A percentile compares a stretch with the other conserved stretches of the same genome.
Evolutionary conservation across 1,284 basidiomycete species (phyloP).

Genomic region (Coniophora puteana): DNA sequence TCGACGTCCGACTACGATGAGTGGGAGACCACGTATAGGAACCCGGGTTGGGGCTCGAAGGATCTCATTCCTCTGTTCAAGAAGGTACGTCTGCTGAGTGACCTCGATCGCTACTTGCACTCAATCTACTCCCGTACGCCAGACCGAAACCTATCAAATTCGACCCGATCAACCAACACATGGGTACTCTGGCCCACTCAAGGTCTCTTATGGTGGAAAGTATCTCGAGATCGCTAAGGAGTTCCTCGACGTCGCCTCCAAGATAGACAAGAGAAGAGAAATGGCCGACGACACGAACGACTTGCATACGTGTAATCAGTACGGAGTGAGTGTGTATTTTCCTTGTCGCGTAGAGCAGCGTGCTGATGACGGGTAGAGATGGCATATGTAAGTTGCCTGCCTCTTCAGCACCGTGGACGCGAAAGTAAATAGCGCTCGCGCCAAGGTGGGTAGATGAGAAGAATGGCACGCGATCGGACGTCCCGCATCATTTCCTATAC

Average conservation of each 20-base stretch:
- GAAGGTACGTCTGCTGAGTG: conserved; percentile 35
- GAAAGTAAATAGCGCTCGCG: not conserved
- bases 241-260: conserved; percentile 39
- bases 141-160: conserved; percentile 46
- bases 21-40: conserved; percentile 42
- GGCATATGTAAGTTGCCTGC: too few relatives aligned
- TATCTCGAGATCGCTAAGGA: conserved; percentile 35
- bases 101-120: not conserved
- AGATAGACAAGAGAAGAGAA: conserved; percentile 37
- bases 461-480: conserved; percentile 6
- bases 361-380: too few relatives aligned
- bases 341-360: too few relatives aligned
- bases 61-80: conserved; percentile 46
- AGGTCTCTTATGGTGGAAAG: conserved; percentile 39
- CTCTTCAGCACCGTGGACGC: too few relatives aligned
- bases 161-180: conserved; percentile 31
- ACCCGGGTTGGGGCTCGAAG: conserved; percentile 47
- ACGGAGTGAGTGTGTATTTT: conserved; percentile 37
- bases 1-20: conserved; percentile 52
- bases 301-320: conserved; percentile 33
- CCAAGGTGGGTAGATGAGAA: conserved; percentile 10
- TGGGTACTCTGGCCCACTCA: conserved; percentile 48
- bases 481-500: conserved; percentile 9
- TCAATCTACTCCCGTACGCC: not conserved
- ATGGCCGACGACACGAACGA: conserved; percentile 38